Percentiles rank a stretch among this genome's conserved stretches.
These are phyloP conservation scores for Aspergillus funiculosus DNA, from an alignment of 495 filamentous ascomycete genomes.

Conservation along the genomic window DNA sequence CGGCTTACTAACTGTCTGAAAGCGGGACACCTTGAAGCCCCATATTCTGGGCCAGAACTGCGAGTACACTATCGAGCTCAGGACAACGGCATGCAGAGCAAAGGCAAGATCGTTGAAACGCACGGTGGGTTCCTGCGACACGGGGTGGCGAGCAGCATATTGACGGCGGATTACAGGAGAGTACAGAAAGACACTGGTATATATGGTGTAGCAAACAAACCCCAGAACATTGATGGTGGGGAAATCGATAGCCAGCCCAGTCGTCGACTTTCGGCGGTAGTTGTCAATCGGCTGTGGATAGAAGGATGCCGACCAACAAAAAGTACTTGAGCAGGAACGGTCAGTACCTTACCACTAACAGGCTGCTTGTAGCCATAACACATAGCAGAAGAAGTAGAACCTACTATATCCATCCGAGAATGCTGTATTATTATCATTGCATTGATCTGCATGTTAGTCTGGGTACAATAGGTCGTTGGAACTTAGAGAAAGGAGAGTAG, in stretches of 20 bases:
- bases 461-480: background rate
- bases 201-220: constrained; percentile 73
- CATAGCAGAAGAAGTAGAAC: constrained; percentile 10
- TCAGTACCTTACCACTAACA: background rate
- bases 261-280: constrained; percentile 64
- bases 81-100: constrained; percentile 66
- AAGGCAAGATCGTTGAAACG: constrained; percentile 87
- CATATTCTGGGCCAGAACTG: constrained; percentile 70
- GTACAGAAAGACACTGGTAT: constrained; percentile 66
- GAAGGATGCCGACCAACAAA: constrained; percentile 83
- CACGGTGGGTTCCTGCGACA: constrained; percentile 70
- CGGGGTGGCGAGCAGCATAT: constrained; percentile 76
- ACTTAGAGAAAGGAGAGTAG: too few species aligned
- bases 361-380: background rate
- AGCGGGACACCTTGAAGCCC: constrained; percentile 59
- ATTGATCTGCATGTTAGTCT: constrained; percentile 11
- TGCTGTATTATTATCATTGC: constrained; percentile 17
- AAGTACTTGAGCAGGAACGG: constrained; percentile 34
- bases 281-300: constrained; percentile 86
- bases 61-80: constrained; percentile 60
- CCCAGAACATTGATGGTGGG: constrained; percentile 77
- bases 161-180: constrained; percentile 70
- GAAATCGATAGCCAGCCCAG: constrained; percentile 81
- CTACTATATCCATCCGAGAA: constrained; percentile 44
- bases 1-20: constrained; percentile 54